phyloP scores from a whole-genome alignment of 2,329 filamentous ascomycete genomes.

The Polychaeton citri region DNA sequence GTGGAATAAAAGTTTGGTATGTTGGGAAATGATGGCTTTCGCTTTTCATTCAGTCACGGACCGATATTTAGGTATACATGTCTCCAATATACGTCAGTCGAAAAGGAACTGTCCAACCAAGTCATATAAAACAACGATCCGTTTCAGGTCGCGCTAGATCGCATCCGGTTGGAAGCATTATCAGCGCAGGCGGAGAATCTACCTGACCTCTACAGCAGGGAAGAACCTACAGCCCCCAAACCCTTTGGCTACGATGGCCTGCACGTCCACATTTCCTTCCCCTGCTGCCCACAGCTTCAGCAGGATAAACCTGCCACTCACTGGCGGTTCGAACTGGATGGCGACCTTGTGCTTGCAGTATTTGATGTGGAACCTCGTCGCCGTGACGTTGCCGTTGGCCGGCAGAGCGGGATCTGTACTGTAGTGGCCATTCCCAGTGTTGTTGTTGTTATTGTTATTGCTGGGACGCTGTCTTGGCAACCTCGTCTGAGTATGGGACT shows the following conservation, averaged over 20 bases:
- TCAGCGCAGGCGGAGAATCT: no score
- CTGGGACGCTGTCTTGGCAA: background rate
- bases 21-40: no score
- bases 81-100: no score
- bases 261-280: constrained; percentile 74
- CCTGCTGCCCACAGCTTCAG: constrained; percentile 82
- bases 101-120: no score
- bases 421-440: background rate
- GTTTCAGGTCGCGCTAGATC: no score
- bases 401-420: background rate
- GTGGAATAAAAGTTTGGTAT: no score
- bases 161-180: no score
- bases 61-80: no score
- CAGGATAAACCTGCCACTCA: constrained; percentile 59
- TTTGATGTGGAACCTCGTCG: constrained; percentile 74
- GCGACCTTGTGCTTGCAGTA: constrained; percentile 73
- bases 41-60: no score
- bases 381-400: constrained; percentile 20
- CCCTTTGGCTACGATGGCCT: constrained; percentile 70
- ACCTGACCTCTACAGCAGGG: background rate
- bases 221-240: constrained; percentile 80
- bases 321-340: constrained; percentile 70
- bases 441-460: background rate
- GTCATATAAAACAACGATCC: no score
- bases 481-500: no score